phyloP scores from a whole-genome alignment of 2,329 filamentous ascomycete species.

The Fusarium bulbicola region DNA sequence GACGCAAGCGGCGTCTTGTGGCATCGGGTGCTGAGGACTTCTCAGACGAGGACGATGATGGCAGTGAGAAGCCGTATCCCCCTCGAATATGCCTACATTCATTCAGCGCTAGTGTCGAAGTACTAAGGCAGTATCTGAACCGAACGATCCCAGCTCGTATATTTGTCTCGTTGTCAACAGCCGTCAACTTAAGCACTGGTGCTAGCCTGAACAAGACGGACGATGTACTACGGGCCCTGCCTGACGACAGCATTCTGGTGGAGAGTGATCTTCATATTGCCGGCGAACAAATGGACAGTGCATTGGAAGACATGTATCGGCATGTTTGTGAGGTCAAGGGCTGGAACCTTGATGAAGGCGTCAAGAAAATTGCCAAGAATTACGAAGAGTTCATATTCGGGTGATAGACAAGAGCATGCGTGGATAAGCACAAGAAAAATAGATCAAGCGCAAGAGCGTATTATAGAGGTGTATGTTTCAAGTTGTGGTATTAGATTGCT shows the following conservation, averaged over 20 bases:
- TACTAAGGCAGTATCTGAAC: slow-evolving; percentile 80
- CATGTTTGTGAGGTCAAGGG: slow-evolving; percentile 80
- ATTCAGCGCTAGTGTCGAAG: slow-evolving; percentile 81
- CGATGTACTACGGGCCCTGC: slow-evolving; percentile 75
- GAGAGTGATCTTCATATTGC: slow-evolving; percentile 92
- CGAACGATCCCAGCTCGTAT: slow-evolving; percentile 77
- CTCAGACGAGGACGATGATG: slow-evolving; percentile 47
- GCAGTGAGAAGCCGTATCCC: slow-evolving; percentile 71
- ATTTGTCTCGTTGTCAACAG: slow-evolving; percentile 88
- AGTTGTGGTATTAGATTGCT: slow-evolving; percentile 28
- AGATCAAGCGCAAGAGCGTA: not conserved
- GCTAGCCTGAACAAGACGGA: slow-evolving; percentile 60
- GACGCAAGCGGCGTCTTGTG: slow-evolving; percentile 63
- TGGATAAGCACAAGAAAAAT: not conserved
- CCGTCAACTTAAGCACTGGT: slow-evolving; percentile 76
- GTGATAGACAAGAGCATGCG: slow-evolving; percentile 13
- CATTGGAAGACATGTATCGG: slow-evolving; percentile 79
- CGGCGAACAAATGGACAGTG: slow-evolving; percentile 80
- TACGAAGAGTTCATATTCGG: slow-evolving; percentile 83
- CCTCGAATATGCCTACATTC: slow-evolving; percentile 94
- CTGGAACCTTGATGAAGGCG: slow-evolving; percentile 79
- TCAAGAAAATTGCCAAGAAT: slow-evolving; percentile 74
- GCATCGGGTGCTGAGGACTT: slow-evolving; percentile 59
- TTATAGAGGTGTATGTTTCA: slow-evolving; percentile 3
- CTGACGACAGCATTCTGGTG: slow-evolving; percentile 80